Conservation (phyloP, 768 basidiomycete genomes). For the Rhodotorula babjevae region DNA sequence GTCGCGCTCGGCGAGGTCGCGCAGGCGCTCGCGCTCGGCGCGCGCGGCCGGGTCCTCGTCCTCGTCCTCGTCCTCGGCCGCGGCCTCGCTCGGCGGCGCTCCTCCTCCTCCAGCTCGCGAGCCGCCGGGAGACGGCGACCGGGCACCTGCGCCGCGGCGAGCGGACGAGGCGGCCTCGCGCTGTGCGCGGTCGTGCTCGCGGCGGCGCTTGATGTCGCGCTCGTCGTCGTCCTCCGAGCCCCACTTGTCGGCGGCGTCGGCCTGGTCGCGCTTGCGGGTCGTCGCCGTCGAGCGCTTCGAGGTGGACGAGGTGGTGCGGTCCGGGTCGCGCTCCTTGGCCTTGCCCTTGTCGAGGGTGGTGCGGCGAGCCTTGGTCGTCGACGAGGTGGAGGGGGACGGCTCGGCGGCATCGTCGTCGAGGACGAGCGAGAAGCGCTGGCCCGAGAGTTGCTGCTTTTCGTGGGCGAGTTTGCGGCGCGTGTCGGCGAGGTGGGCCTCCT, state of each 20-base stretch:
- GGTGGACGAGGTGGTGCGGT: too few relatives aligned
- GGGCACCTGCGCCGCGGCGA: too few relatives aligned
- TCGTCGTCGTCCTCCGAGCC: slow-evolving; percentile 48
- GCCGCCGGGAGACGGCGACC: slow-evolving; percentile 43
- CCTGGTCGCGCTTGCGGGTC: slow-evolving; percentile 48
- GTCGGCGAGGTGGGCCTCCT: slow-evolving; percentile 47
- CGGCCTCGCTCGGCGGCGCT: slow-evolving; percentile 10
- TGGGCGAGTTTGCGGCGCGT: slow-evolving; percentile 67
- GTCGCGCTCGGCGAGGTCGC: slow-evolving; percentile 81
- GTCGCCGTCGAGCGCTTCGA: background rate
- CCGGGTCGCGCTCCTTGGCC: slow-evolving; percentile 20
- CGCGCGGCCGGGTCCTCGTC: slow-evolving; percentile 67
- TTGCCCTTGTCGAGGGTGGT: slow-evolving; percentile 31
- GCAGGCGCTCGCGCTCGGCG: slow-evolving; percentile 65
- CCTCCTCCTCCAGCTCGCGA: slow-evolving; percentile 51
- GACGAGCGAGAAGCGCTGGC: slow-evolving; percentile 72
- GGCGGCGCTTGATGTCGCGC: slow-evolving; percentile 47
- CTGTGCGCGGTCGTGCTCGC: background rate
- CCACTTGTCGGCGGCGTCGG: slow-evolving; percentile 69
- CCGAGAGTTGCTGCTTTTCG: slow-evolving; percentile 63
- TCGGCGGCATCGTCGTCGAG: slow-evolving; percentile 65
- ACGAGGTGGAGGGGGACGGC: slow-evolving; percentile 3
- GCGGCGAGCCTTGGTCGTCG: slow-evolving; percentile 9
- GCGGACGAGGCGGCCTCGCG: background rate
- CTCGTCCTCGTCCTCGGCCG: slow-evolving; percentile 44